Evolutionary conservation across 2,329 filamentous ascomycete species (phyloP).

Genomic region (Pseudofabraea citricarpa): DNA sequence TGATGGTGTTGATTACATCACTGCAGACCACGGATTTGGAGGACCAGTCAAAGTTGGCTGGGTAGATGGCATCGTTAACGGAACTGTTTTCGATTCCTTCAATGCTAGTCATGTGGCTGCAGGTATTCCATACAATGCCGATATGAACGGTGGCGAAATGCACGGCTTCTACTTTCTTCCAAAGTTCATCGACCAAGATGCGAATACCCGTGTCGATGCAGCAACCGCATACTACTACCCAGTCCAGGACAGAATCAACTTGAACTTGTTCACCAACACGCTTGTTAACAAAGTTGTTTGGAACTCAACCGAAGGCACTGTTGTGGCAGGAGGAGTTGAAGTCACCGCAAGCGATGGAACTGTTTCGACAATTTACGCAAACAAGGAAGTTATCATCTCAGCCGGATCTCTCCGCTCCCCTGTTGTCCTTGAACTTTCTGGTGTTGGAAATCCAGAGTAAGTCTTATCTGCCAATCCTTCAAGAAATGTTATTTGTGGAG

Average conservation of each 20-base stretch:
- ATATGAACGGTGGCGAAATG: background rate
- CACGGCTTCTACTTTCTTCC: background rate
- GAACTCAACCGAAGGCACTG: background rate
- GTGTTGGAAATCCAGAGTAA: constrained; percentile 15
- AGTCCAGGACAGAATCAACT: background rate
- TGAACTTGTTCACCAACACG: background rate
- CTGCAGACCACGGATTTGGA: background rate
- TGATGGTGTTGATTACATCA: background rate
- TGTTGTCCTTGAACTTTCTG: constrained; percentile 25
- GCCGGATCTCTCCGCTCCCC: constrained; percentile 16
- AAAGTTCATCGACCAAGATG: background rate
- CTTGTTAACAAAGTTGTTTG: background rate
- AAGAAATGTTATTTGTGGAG: constrained; percentile 2
- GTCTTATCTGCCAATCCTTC: constrained; percentile 6
- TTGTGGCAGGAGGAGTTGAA: background rate
- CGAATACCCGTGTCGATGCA: background rate
- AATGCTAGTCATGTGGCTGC: no score
- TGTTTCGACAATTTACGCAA: background rate
- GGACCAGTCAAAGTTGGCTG: background rate
- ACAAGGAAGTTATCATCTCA: constrained; percentile 21
- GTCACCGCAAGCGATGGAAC: background rate
- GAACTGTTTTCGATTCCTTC: no score
- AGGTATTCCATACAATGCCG: background rate
- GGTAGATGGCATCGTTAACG: background rate
- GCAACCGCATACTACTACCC: background rate